phyloP scores from a whole-genome alignment of 225 moss, liverwort and hornwort genomes.

The Polytrichum commune region DNA sequence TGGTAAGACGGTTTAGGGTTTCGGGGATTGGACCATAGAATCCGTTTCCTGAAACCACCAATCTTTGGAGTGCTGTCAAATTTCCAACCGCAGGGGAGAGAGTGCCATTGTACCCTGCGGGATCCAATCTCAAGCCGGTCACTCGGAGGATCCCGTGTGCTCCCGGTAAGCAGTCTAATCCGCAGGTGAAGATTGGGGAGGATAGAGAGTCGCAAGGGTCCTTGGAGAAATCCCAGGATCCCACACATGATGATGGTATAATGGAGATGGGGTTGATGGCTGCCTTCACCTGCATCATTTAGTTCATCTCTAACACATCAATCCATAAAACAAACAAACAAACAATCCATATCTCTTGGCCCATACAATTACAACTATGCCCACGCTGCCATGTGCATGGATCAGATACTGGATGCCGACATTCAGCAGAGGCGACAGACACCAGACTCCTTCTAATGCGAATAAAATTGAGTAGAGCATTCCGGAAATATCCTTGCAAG shows the following conservation, averaged over 20 bases:
- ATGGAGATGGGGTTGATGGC: slow-evolving; percentile 13
- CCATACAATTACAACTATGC: no score
- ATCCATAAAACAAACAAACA: not conserved
- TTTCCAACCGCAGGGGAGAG: slow-evolving; percentile 12
- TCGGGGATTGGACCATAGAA: slow-evolving; percentile 21
- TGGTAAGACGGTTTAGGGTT: not conserved
- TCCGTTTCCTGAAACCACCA: slow-evolving; percentile 31
- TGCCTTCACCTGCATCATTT: slow-evolving; percentile 12
- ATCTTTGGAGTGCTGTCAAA: slow-evolving; percentile 17
- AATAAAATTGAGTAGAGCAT: no score
- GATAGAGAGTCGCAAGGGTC: slow-evolving; percentile 21
- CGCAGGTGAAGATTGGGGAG: slow-evolving; percentile 17
- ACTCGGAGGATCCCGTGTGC: slow-evolving; percentile 6
- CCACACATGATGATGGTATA: slow-evolving; percentile 16
- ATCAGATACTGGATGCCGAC: not conserved
- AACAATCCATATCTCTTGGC: no score
- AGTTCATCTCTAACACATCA: not conserved
- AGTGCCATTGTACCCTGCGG: slow-evolving; percentile 18
- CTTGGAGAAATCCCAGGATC: slow-evolving; percentile 21
- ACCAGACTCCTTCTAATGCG: no score
- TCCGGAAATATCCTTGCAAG: no score
- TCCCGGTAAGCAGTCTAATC: slow-evolving; percentile 15
- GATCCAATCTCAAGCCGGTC: slow-evolving; percentile 15
- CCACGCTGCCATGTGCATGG: not conserved
- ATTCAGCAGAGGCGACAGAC: not conserved